Percentiles rank a stretch among this genome's conserved stretches.
Conservation (phyloP, 306 rosid genomes). For the Ceratonia siliqua region DNA sequence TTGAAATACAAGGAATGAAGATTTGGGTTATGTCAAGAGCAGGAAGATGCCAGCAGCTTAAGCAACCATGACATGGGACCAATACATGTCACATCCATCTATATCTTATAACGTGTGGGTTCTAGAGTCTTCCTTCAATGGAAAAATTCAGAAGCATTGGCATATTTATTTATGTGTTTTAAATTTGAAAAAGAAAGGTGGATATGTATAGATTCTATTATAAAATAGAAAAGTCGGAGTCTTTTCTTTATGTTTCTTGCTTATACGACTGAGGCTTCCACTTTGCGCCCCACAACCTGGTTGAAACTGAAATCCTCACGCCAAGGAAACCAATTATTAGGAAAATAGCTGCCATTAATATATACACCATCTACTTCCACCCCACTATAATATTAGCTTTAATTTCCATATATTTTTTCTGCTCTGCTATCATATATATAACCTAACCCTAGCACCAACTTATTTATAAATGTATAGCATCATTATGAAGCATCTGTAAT, state of each 20-base stretch:
- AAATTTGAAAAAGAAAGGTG: conserved; percentile 3
- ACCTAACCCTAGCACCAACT: too few species aligned
- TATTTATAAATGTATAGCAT: too few species aligned
- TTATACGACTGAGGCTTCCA: conserved; percentile 6
- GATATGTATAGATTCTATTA: neutral
- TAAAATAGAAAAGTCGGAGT: neutral
- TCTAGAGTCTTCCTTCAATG: neutral
- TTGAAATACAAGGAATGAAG: conserved; percentile 5
- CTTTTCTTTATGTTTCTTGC: conserved; percentile 23
- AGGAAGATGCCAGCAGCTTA: conserved; percentile 14
- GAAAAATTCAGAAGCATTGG: neutral
- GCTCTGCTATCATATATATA: too few species aligned
- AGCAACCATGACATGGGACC: conserved; percentile 32
- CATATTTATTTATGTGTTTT: neutral
- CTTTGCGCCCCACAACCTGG: neutral
- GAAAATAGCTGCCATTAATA: neutral
- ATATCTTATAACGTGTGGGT: neutral
- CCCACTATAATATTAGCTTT: too few species aligned
- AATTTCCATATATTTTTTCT: too few species aligned
- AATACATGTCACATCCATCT: neutral
- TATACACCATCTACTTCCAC: neutral
- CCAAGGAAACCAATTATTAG: conserved; percentile 10
- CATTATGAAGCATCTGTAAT: too few species aligned
- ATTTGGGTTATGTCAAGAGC: conserved; percentile 19
- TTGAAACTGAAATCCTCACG: conserved; percentile 26